phyloP scores from a whole-genome alignment of 1,284 basidiomycete species.

The Trametes versicolor region DNA sequence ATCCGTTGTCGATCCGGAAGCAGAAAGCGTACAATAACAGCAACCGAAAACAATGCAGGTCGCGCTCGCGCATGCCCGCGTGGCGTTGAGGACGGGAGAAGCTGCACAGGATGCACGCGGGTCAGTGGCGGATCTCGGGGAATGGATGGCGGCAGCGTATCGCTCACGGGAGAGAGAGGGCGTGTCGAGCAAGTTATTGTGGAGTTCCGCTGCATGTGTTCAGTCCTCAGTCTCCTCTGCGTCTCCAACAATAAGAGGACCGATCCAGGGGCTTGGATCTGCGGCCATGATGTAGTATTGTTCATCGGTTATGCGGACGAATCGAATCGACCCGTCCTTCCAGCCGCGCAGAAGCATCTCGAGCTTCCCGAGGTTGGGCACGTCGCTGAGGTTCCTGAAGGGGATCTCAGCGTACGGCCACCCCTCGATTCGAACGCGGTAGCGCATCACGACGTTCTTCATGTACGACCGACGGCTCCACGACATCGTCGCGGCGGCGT shows the following conservation, averaged over 20 bases:
- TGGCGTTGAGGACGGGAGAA: slow-evolving; percentile 12
- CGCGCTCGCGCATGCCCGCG: slow-evolving; percentile 1
- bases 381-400: slow-evolving; percentile 47
- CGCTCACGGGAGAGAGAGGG: neutral
- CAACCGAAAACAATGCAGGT: slow-evolving; percentile 27
- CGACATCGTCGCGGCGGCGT: slow-evolving; percentile 43
- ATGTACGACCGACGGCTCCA: slow-evolving; percentile 43
- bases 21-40: slow-evolving; percentile 23
- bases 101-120: slow-evolving; percentile 1
- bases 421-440: slow-evolving; percentile 44
- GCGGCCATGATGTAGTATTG: slow-evolving; percentile 26
- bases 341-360: slow-evolving; percentile 44
- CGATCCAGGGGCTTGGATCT: slow-evolving; percentile 35
- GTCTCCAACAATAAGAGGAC: slow-evolving; percentile 4
- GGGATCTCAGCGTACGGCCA: slow-evolving; percentile 45
- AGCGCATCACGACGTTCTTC: slow-evolving; percentile 45
- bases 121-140: slow-evolving; percentile 2
- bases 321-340: slow-evolving; percentile 41
- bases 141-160: neutral
- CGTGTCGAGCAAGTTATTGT: no score
- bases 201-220: neutral
- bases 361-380: slow-evolving; percentile 45
- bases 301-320: slow-evolving; percentile 37
- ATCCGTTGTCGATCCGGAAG: slow-evolving; percentile 26
- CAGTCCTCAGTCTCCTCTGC: slow-evolving; percentile 17